Evolutionary conservation across 148 eudicot species (phyloP).

Genomic region (Talinum fruticosum): DNA sequence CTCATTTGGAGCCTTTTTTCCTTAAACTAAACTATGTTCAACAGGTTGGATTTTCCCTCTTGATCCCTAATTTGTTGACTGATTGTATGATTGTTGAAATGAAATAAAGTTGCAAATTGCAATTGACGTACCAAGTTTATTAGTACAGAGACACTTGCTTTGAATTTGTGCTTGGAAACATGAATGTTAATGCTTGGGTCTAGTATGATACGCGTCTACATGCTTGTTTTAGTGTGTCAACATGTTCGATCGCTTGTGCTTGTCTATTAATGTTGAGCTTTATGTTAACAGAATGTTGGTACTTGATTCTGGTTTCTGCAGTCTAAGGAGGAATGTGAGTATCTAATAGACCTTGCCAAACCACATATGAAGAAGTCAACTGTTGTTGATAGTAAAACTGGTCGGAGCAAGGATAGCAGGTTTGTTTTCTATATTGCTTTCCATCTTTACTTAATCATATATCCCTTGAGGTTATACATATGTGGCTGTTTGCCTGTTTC

Average conservation of each 20-base stretch:
- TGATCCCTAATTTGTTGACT: background rate
- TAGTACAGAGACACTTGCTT: background rate
- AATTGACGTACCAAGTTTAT: background rate
- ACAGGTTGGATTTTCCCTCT: background rate
- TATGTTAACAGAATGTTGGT: slow-evolving; percentile 11
- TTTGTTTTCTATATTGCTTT: slow-evolving; percentile 27
- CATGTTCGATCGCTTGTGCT: slow-evolving; percentile 2
- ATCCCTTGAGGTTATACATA: background rate
- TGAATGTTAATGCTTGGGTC: background rate
- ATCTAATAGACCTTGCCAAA: slow-evolving; percentile 73
- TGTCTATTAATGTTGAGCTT: background rate
- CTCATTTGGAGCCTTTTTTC: background rate
- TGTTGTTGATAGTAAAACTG: slow-evolving; percentile 94
- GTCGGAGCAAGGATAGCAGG: slow-evolving; percentile 94
- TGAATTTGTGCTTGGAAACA: background rate
- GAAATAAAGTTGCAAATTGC: background rate
- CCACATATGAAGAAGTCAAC: slow-evolving; percentile 89
- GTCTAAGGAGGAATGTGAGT: slow-evolving; percentile 89
- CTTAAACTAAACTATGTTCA: background rate
- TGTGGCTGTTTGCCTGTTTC: too few relatives aligned
- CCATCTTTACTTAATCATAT: background rate
- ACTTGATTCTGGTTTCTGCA: slow-evolving; percentile 24
- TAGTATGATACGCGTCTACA: background rate
- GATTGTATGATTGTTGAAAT: background rate
- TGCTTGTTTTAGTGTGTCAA: background rate